Evolutionary conservation across 2,329 filamentous ascomycete genomes (phyloP), one percentile per base, ranked within the genome.

Genomic region (Teratosphaeriaceae sp.): DNA sequence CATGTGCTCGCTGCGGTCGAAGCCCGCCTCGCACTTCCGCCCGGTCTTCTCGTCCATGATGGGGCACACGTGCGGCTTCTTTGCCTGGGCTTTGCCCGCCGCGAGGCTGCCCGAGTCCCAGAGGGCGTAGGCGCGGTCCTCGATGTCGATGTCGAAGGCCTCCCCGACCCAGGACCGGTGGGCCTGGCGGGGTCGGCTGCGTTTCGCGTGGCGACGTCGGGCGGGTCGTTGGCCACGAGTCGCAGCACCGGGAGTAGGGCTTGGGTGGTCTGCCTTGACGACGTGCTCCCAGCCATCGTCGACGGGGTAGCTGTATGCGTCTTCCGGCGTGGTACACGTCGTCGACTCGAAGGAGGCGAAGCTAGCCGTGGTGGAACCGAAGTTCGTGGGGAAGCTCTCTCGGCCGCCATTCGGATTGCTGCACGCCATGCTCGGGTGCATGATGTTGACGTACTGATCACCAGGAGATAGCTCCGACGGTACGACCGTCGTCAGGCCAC

Each of bases 1-100:
- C 13, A 62, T 43, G 24, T 62, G 60, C 42, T 62, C 60, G 27
- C 46, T 48, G 15, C 60, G 55, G n/a, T 53, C 50, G 38, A 62
- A 62, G 16, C 45, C 33, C 1, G 34, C 11, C 4, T 22, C 24
- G 40, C 59, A 62, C 2, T 15, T 3, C 3, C 3, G 3, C 7
- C 38, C 37, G 12, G 31, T 34, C 18, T 39, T 20, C 15, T 16
- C 23, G 16, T 39, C 24, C 15, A 30, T n/a, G 13, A 23, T 22
- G 15, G 9, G 15, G 37, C 37, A 39, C 13, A 12, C 12, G 21
- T 39, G 37, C 11, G 35, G 35, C 19, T 38, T 38, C 20, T 15
- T 15, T 22, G 35, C 21, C n/a, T 38, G 13, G 35, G 16, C 31
- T 13, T 18, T 34, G 8, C 20, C 11, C 8, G 31, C 20, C 18